Percentiles rank a stretch among this genome's conserved stretches.
These are phyloP conservation scores for Calonectria hawksworthii DNA, from an alignment of 2,329 filamentous ascomycete species.

Conservation along the genomic window DNA sequence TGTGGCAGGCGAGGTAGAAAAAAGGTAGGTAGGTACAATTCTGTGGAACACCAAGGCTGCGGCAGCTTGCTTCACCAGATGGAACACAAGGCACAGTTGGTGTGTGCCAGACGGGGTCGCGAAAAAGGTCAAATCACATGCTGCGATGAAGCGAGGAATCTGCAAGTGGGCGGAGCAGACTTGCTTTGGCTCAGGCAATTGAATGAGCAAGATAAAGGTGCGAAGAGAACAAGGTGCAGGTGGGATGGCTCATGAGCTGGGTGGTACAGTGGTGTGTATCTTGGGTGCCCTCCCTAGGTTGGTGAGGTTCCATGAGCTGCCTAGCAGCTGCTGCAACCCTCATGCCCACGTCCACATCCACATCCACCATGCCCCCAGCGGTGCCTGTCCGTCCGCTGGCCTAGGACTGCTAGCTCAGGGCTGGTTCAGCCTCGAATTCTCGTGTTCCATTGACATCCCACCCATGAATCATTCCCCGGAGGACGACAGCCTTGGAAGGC, in stretches of 20 bases:
- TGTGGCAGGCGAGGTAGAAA: not conserved
- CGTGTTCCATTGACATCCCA: not conserved
- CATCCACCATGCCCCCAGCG: not conserved
- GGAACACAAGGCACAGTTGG: not conserved
- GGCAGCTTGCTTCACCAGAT: not conserved
- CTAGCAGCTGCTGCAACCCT: not conserved
- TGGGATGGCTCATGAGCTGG: not conserved
- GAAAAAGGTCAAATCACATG: slow-evolving; percentile 5
- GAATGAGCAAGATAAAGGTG: not conserved
- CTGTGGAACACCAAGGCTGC: not conserved
- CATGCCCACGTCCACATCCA: not conserved
- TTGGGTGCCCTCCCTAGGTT: not conserved
- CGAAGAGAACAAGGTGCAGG: not conserved
- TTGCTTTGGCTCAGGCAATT: not conserved
- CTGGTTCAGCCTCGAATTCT: not conserved
- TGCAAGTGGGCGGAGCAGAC: not conserved
- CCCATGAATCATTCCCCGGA: not conserved
- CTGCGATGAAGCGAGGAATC: not conserved
- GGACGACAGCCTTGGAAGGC: not conserved
- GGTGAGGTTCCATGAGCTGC: not conserved
- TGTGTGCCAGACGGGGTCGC: not conserved
- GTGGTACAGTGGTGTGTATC: not conserved
- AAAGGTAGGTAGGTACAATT: not conserved
- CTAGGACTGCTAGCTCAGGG: slow-evolving; percentile 1
- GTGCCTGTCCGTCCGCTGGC: not conserved